These are phyloP conservation scores for Camelina neglecta DNA, from an alignment of 345 rosid genomes.

Conservation along the genomic window DNA sequence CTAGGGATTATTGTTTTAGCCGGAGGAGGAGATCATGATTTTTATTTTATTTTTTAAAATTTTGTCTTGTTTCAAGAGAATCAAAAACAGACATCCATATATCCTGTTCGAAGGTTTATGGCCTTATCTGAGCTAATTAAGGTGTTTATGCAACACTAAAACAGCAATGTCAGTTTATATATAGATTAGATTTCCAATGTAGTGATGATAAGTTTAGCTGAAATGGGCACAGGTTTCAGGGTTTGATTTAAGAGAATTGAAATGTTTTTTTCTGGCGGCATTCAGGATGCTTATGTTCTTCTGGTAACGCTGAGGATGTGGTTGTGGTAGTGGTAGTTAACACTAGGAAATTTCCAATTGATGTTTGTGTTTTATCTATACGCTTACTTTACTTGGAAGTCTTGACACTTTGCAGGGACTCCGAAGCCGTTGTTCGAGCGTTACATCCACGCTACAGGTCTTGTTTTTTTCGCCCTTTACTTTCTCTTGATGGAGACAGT, in stretches of 20 bases:
- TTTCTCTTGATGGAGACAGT: conserved; percentile 4
- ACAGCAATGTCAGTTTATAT: neutral
- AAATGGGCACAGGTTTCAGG: neutral
- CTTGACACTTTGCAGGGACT: conserved; percentile 40
- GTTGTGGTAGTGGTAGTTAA: neutral
- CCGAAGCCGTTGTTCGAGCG: conserved; percentile 49
- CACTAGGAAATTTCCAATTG: neutral
- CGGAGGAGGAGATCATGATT: conserved; percentile 3
- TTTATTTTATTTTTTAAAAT: neutral
- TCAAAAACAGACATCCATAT: neutral
- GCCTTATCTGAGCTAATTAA: conserved; percentile 9
- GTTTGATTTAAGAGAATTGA: neutral
- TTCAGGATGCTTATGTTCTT: neutral
- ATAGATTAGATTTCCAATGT: neutral
- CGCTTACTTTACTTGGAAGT: conserved; percentile 43
- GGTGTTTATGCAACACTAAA: neutral
- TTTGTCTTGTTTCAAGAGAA: neutral
- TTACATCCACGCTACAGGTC: conserved; percentile 73
- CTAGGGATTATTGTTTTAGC: neutral
- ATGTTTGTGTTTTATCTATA: conserved; percentile 25
- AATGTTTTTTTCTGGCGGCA: neutral
- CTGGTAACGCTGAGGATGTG: neutral
- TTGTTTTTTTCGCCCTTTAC: neutral
- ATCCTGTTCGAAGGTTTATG: neutral
- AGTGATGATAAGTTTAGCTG: conserved; percentile 18